Evolutionary conservation across 306 rosid species (phyloP).

Genomic region (Prunus salicina): DNA sequence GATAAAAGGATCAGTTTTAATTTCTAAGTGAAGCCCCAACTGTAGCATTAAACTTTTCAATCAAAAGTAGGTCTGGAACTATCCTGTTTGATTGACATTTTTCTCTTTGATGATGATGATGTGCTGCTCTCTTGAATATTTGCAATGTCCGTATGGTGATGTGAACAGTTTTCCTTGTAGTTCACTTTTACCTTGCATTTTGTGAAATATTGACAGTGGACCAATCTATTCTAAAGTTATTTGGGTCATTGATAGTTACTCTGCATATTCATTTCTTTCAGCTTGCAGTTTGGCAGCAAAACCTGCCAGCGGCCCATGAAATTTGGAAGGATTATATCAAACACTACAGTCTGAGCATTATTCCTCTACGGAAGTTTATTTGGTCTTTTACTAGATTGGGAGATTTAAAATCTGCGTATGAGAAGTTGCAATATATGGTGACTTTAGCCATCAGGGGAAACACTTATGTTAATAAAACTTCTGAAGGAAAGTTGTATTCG

Average conservation of each 20-base stretch:
- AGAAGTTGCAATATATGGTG: slow-evolving; percentile 62
- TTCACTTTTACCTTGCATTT: not conserved
- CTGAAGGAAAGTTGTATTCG: slow-evolving; percentile 41
- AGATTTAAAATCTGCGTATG: slow-evolving; percentile 37
- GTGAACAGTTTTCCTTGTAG: not conserved
- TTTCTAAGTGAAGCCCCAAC: too few relatives aligned
- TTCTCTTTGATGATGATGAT: not conserved
- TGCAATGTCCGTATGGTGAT: not conserved
- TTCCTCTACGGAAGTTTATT: slow-evolving; percentile 27
- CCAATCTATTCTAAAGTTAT: not conserved
- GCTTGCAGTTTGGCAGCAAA: slow-evolving; percentile 83
- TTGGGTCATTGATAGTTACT: slow-evolving; percentile 2
- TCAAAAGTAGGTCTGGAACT: too few relatives aligned
- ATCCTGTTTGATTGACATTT: not conserved
- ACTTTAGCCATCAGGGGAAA: slow-evolving; percentile 44
- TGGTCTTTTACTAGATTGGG: slow-evolving; percentile 45
- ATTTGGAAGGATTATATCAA: slow-evolving; percentile 68
- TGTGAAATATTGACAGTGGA: not conserved
- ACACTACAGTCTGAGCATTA: slow-evolving; percentile 34
- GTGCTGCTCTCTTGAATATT: not conserved
- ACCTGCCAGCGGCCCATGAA: slow-evolving; percentile 58
- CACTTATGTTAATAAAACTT: slow-evolving; percentile 24
- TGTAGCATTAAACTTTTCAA: too few relatives aligned
- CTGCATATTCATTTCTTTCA: slow-evolving; percentile 29
- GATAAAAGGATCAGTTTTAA: not conserved